Evolutionary conservation across 2,329 filamentous ascomycete genomes (phyloP).

Genomic region (Aspergillus tamarii): DNA sequence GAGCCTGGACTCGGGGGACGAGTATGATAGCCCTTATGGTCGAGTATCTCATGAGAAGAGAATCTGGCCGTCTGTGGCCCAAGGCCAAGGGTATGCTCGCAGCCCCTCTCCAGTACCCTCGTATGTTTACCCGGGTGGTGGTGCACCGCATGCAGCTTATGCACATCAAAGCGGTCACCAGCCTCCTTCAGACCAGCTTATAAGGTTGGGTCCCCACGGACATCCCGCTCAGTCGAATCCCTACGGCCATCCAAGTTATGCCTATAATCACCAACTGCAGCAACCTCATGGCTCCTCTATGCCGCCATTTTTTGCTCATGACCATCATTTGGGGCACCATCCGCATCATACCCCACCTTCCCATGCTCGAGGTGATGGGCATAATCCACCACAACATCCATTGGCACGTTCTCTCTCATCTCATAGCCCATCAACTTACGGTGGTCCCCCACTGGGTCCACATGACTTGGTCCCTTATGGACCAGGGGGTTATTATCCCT

Average conservation of each 20-base stretch:
- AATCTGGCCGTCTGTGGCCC: constrained; percentile 36
- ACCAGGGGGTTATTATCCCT: constrained; percentile 37
- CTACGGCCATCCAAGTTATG: constrained; percentile 33
- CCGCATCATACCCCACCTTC: constrained; percentile 25
- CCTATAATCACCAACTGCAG: constrained; percentile 34
- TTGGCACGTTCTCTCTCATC: constrained; percentile 32
- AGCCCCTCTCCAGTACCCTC: constrained; percentile 46
- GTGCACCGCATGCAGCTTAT: constrained; percentile 29
- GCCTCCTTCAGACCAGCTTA: constrained; percentile 37
- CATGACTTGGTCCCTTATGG: constrained; percentile 46
- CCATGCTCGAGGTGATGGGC: constrained; percentile 33
- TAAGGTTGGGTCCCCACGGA: constrained; percentile 33
- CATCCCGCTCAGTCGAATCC: constrained; percentile 27
- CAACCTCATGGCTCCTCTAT: constrained; percentile 29
- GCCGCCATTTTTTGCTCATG: constrained; percentile 33
- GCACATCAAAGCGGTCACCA: constrained; percentile 29
- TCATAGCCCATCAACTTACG: constrained; percentile 34
- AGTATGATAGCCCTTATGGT: constrained; percentile 57
- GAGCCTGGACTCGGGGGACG: constrained; percentile 67
- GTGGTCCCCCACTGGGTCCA: constrained; percentile 33
- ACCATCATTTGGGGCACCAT: constrained; percentile 33
- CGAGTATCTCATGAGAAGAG: constrained; percentile 38
- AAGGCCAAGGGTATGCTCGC: constrained; percentile 40
- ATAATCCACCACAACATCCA: constrained; percentile 35
- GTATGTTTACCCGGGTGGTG: constrained; percentile 38